These are phyloP conservation scores for Iberis pinnata DNA, from an alignment of 345 rosid species.

Conservation along the genomic window DNA sequence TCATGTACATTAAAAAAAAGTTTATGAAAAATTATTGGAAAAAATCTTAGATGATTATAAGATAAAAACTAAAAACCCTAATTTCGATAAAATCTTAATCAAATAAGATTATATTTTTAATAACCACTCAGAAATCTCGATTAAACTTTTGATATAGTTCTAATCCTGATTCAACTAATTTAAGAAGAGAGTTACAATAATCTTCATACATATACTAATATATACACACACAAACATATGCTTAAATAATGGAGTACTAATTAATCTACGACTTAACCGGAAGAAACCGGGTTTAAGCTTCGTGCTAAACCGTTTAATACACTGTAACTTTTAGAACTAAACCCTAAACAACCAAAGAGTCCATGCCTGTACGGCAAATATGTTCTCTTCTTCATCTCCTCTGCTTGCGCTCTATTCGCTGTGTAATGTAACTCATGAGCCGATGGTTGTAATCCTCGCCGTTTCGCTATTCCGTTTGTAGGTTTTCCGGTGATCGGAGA, in stretches of 20 bases:
- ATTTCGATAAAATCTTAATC: too few species aligned
- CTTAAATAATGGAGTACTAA: background rate
- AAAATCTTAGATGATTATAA: too few species aligned
- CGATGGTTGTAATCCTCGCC: conserved; percentile 58
- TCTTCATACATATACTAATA: conserved; percentile 17
- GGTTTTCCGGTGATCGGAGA: conserved; percentile 26
- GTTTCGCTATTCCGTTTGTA: conserved; percentile 44
- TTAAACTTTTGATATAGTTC: background rate
- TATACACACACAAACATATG: conserved; percentile 19
- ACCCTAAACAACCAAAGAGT: conserved; percentile 88
- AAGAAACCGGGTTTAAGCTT: conserved; percentile 85
- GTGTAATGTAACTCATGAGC: conserved; percentile 94
- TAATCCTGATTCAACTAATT: background rate
- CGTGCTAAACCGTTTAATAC: conserved; percentile 84
- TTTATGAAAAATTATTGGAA: too few species aligned
- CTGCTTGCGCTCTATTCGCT: conserved; percentile 82
- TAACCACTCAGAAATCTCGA: too few species aligned
- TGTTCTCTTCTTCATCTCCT: conserved; percentile 94
- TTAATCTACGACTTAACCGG: conserved; percentile 39
- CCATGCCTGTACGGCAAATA: conserved; percentile 94
- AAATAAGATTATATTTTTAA: too few species aligned
- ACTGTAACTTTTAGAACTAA: conserved; percentile 92
- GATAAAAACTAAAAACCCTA: too few species aligned
- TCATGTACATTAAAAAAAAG: too few species aligned
- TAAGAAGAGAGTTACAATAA: background rate